phyloP scores from a whole-genome alignment of 352 stramenopile species.

The Pythium rhizo-oryzae region DNA sequence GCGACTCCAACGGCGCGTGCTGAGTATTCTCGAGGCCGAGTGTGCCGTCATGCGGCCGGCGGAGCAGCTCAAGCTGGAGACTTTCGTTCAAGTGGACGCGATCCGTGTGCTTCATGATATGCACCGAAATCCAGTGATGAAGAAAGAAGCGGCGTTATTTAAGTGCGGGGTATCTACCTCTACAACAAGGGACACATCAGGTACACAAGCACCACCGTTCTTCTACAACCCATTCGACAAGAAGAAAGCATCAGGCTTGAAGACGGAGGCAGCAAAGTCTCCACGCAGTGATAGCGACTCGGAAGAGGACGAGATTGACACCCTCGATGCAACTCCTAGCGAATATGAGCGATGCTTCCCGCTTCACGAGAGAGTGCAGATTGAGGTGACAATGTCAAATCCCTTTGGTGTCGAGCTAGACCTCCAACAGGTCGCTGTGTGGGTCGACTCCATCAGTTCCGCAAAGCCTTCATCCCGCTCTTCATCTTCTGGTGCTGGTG shows the following conservation, averaged over 20 bases:
- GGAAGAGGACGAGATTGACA: conserved; percentile 14
- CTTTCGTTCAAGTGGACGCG: conserved; percentile 63
- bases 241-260: conserved; percentile 1
- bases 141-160: conserved; percentile 34
- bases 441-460: conserved; percentile 32
- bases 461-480: not conserved
- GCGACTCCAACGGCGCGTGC: conserved; percentile 51
- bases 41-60: conserved; percentile 51
- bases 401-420: conserved; percentile 64
- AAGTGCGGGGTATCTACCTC: conserved; percentile 36
- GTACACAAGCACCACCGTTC: conserved; percentile 22
- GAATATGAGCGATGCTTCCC: conserved; percentile 52
- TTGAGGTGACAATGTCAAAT: conserved; percentile 69
- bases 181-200: conserved; percentile 1
- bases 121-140: conserved; percentile 42
- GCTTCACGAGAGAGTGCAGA: conserved; percentile 54
- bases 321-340: conserved; percentile 20
- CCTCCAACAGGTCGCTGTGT: conserved; percentile 61
- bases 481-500: not conserved
- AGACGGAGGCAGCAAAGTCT: conserved; percentile 6
- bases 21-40: conserved; percentile 58
- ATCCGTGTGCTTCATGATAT: conserved; percentile 34
- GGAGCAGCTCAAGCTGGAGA: conserved; percentile 57
- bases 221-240: conserved; percentile 47
- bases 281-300: conserved; percentile 2